Percentiles rank a stretch among this genome's conserved stretches.
phyloP scores from a whole-genome alignment of 2,329 filamentous ascomycete species.

The Corynespora cassiicola region DNA sequence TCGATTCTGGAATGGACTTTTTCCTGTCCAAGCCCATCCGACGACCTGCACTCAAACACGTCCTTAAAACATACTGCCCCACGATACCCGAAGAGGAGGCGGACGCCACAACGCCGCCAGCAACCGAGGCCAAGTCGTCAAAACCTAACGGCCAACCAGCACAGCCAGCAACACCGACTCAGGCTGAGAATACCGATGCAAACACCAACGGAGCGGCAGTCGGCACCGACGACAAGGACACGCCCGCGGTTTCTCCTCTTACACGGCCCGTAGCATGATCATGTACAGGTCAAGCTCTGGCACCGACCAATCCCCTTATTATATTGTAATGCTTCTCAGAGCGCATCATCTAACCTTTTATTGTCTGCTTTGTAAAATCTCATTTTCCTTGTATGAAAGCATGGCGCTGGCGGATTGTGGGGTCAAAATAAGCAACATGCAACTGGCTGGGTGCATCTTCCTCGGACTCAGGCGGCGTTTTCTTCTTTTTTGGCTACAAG shows the following conservation, averaged over 20 bases:
- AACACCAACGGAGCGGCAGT: too few relatives aligned
- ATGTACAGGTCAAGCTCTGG: background rate
- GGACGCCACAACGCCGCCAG: constrained; percentile 28
- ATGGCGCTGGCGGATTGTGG: constrained; percentile 13
- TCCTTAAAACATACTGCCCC: constrained; percentile 79
- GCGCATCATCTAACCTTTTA: background rate
- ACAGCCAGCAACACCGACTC: constrained; percentile 1
- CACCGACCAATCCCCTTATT: background rate
- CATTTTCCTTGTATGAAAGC: constrained; percentile 12
- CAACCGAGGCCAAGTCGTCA: constrained; percentile 3
- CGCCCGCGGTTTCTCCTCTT: background rate
- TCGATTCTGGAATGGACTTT: constrained; percentile 91
- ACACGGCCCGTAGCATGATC: background rate
- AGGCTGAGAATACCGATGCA: too few relatives aligned
- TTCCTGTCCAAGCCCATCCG: constrained; percentile 81
- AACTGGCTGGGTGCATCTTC: constrained; percentile 4
- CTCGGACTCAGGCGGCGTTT: constrained; percentile 10
- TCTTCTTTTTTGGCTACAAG: too few relatives aligned
- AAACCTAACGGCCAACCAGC: constrained; percentile 11
- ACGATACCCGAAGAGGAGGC: constrained; percentile 75
- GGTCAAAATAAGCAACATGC: background rate
- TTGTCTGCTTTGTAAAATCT: constrained; percentile 6
- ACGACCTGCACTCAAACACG: constrained; percentile 83
- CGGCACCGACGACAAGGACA: too few relatives aligned
- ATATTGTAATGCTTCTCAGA: background rate